A percentile compares a stretch with the other conserved stretches of the same genome.
Evolutionary conservation across 345 rosid species (phyloP).

Genomic region (Passiflora organensis): DNA sequence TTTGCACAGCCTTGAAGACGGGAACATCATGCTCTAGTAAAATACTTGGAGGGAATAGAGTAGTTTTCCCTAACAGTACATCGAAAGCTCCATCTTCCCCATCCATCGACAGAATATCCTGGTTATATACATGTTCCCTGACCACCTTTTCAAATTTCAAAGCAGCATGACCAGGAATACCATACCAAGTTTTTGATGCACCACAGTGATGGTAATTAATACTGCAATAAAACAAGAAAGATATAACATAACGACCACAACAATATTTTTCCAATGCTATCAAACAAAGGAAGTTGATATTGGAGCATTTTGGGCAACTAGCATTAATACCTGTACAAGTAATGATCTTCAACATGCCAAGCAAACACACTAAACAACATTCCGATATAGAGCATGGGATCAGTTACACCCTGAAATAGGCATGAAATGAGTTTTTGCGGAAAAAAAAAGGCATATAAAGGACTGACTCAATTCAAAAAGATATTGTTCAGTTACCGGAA

Average conservation of each 20-base stretch:
- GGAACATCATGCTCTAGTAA: constrained; percentile 81
- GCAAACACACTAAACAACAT: constrained; percentile 99
- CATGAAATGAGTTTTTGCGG: constrained; percentile 9
- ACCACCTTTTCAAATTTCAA: constrained; percentile 87
- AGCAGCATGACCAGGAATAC: constrained; percentile 94
- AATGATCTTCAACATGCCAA: constrained; percentile 99
- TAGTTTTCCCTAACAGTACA: constrained; percentile 93
- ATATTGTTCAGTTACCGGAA: constrained; percentile 56
- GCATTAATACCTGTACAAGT: constrained; percentile 72
- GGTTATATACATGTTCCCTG: constrained; percentile 71
- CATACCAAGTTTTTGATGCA: constrained; percentile 99
- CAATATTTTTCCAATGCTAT: not conserved
- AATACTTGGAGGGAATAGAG: constrained; percentile 88
- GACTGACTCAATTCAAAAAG: not conserved
- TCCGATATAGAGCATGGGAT: constrained; percentile 99
- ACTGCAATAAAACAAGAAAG: constrained; percentile 38
- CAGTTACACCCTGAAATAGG: constrained; percentile 91
- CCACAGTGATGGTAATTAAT: constrained; percentile 99
- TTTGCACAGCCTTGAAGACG: constrained; percentile 94
- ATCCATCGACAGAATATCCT: constrained; percentile 60
- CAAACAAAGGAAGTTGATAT: not conserved
- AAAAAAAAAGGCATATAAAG: not conserved
- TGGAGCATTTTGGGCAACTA: not conserved
- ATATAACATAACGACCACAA: not conserved
- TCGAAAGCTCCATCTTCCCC: constrained; percentile 99